Evolutionary conservation across 2,329 filamentous ascomycete genomes (phyloP), one percentile per base, ranked within the genome.

Genomic region (Penicillium sclerotiorum): DNA sequence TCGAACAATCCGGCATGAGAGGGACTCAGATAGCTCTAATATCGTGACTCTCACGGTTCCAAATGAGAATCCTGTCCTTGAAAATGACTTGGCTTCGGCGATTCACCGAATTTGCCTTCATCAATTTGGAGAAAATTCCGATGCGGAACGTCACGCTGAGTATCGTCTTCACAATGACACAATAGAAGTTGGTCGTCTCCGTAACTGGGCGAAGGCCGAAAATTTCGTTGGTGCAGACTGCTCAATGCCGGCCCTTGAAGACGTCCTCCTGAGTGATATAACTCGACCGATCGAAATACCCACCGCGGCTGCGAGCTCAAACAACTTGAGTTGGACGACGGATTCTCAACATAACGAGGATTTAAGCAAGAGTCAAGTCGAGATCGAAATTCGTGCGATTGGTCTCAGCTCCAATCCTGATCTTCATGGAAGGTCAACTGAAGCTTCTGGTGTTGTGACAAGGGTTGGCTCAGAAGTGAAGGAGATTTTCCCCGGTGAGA

Each of bases 1-100:
- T 8, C 57, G 59, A 12, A 57, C 59, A 2, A 43, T 60, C 21
- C 55, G 59, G 8, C 56, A 51, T 53, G 59, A 61, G 38, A 42
- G 56, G n/a, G 47, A 56, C 15, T 28, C 50, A 1, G 57, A 60
- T 40, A 52, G 45, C 17, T 60, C 53, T 5, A 61, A 60, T 18
- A 55, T 58, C 1, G 45, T 57, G 8, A 54, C 37, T 1, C 25
- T 61, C 33, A 25, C 47, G 4, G 30, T 55, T 21, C 37, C 36
- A 4, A 33, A 53, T 13, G n/a, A 17, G 4, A 8, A 28, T n/a
- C n/a, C n/a, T n/a, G n/a, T n/a, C n/a, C n/a, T n/a, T n/a, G 20
- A 11, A 18, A 2, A 11, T 23, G 11, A 8, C 18, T 18, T 55
- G 18, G 48, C 45, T 4, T n/a, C 8, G 7, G 28, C 28, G 7